These are phyloP conservation scores for Phoma sp. DNA, from an alignment of 2,329 filamentous ascomycete genomes.

Conservation along the genomic window DNA sequence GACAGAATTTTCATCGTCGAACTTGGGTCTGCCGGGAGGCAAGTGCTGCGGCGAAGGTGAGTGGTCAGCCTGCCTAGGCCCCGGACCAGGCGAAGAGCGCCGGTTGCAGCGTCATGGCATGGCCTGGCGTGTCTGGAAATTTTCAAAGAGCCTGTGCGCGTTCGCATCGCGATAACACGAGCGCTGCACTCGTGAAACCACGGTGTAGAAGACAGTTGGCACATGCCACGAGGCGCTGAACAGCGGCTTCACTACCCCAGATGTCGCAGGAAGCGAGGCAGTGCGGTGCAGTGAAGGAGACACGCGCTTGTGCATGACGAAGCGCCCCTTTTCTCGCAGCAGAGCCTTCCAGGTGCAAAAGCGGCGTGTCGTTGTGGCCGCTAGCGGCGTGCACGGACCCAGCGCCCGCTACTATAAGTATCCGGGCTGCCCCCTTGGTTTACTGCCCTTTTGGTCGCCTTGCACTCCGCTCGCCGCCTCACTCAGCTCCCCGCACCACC, in stretches of 20 bases:
- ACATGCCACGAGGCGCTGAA: neutral
- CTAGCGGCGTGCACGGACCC: constrained; percentile 19
- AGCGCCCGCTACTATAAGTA: constrained; percentile 31
- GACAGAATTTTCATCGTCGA: constrained; percentile 24
- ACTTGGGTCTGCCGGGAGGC: constrained; percentile 21
- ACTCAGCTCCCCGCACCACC: constrained; percentile 33
- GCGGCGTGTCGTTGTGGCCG: constrained; percentile 22
- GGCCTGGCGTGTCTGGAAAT: neutral
- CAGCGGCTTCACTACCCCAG: neutral
- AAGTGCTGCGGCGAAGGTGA: constrained; percentile 33
- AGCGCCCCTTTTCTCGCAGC: constrained; percentile 33
- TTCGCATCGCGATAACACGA: constrained; percentile 8
- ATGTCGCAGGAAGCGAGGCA: constrained; percentile 19
- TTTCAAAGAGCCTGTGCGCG: neutral
- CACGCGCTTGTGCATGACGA: constrained; percentile 26
- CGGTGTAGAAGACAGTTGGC: neutral
- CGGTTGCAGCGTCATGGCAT: constrained; percentile 32
- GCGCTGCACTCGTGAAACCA: neutral
- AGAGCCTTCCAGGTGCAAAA: constrained; percentile 39
- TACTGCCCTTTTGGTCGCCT: constrained; percentile 37
- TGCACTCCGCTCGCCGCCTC: constrained; percentile 36
- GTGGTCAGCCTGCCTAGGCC: constrained; percentile 27
- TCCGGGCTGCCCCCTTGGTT: constrained; percentile 31
- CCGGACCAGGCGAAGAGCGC: constrained; percentile 19
- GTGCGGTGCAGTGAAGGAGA: constrained; percentile 21